Percentiles rank a stretch among this genome's conserved stretches.
phyloP scores from a whole-genome alignment of 2,329 filamentous ascomycete species.

The Cladosporium velox region DNA sequence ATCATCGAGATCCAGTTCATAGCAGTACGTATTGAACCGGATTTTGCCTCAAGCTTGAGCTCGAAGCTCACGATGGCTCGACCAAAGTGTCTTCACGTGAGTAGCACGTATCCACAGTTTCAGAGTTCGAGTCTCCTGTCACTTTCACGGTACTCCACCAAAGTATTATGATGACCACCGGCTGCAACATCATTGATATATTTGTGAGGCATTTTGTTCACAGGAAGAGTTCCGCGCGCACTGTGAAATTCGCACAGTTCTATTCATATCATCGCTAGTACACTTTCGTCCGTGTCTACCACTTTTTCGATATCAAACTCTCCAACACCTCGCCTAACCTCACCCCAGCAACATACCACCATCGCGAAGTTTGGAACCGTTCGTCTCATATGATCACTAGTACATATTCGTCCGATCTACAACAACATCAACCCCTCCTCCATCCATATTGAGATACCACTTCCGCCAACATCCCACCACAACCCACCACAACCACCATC shows the following conservation, averaged over 20 bases:
- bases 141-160: background rate
- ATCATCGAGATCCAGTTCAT: background rate
- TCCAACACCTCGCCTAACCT: background rate
- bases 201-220: background rate
- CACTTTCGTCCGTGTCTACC: background rate
- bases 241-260: background rate
- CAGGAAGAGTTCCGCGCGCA: background rate
- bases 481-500: background rate
- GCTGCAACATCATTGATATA: background rate
- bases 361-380: background rate
- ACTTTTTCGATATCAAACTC: background rate
- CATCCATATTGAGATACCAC: background rate
- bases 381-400: background rate
- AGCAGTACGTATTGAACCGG: background rate
- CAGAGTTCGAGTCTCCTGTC: background rate
- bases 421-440: background rate
- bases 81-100: background rate
- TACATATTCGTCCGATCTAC: background rate
- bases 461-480: background rate
- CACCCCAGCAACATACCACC: background rate
- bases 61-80: background rate
- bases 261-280: background rate
- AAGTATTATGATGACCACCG: background rate
- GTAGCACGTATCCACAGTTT: background rate
- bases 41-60: background rate